These are phyloP conservation scores for Andrographis paniculata DNA, from an alignment of 305 asterid genomes.

Conservation along the genomic window DNA sequence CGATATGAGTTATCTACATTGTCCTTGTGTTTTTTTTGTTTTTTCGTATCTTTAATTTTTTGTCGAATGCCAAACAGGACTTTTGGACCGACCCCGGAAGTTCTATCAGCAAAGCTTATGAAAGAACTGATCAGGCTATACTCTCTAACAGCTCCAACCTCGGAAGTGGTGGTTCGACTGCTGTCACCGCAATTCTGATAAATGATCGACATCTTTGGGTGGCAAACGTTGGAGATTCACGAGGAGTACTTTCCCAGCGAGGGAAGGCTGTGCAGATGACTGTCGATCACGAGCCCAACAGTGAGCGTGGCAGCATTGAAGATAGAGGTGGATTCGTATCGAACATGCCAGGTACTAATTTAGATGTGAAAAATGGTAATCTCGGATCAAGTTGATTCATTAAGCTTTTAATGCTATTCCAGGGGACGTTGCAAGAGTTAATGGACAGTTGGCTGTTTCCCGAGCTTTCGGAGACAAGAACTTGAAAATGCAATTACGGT, in stretches of 20 bases:
- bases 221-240: constrained; percentile 95
- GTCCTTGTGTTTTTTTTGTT: too few species aligned
- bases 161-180: constrained; percentile 98
- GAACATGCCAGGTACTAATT: constrained; percentile 82
- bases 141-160: constrained; percentile 77
- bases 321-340: constrained; percentile 94
- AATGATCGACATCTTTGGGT: constrained; percentile 66
- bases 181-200: constrained; percentile 84
- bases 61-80: too few species aligned
- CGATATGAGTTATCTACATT: background rate
- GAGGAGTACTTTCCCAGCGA: constrained; percentile 79
- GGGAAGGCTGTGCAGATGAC: constrained; percentile 87
- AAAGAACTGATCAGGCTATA: constrained; percentile 84
- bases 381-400: background rate
- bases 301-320: constrained; percentile 80
- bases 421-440: constrained; percentile 96
- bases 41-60: too few species aligned
- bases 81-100: constrained; percentile 72
- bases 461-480: constrained; percentile 98
- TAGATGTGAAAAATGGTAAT: background rate
- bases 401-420: constrained; percentile 8
- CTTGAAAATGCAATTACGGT: constrained; percentile 73
- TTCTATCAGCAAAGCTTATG: constrained; percentile 75
- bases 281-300: constrained; percentile 92
- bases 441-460: constrained; percentile 93